A percentile compares a stretch with the other conserved stretches of the same genome.
phyloP scores from a whole-genome alignment of 2,329 filamentous ascomycete species.

The Talaromyces pinophilus region DNA sequence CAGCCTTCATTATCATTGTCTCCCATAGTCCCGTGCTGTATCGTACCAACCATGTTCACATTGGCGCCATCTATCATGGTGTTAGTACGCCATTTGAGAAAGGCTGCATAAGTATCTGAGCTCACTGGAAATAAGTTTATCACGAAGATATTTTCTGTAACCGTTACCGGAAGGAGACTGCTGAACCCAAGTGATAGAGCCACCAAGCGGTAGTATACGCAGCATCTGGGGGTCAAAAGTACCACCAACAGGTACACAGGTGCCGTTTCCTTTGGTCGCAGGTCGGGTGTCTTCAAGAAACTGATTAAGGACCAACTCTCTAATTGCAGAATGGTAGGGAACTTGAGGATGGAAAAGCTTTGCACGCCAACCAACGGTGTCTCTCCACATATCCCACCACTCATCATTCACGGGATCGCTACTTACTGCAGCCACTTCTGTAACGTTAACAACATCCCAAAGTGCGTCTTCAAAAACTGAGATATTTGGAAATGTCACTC shows the following conservation, averaged over 20 bases:
- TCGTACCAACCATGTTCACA: neutral
- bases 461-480: neutral
- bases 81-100: too few relatives aligned
- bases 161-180: too few relatives aligned
- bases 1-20: neutral
- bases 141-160: too few relatives aligned
- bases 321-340: neutral
- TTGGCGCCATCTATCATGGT: neutral
- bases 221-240: too few relatives aligned
- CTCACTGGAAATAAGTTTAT: too few relatives aligned
- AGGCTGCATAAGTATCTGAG: too few relatives aligned
- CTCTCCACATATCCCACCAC: neutral
- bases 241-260: neutral
- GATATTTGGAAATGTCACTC: neutral
- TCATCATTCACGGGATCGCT: neutral
- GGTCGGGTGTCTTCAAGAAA: neutral
- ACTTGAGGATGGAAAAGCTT: neutral
- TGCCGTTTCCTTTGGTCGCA: neutral
- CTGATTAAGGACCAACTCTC: neutral
- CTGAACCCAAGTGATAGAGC: too few relatives aligned
- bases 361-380: neutral
- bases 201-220: too few relatives aligned
- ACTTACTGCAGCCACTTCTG: neutral
- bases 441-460: neutral
- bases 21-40: neutral